Percentiles rank a stretch among this genome's conserved stretches.
These are phyloP conservation scores for Trichosporon inkin DNA, from an alignment of 1,284 basidiomycete genomes.

Conservation along the genomic window DNA sequence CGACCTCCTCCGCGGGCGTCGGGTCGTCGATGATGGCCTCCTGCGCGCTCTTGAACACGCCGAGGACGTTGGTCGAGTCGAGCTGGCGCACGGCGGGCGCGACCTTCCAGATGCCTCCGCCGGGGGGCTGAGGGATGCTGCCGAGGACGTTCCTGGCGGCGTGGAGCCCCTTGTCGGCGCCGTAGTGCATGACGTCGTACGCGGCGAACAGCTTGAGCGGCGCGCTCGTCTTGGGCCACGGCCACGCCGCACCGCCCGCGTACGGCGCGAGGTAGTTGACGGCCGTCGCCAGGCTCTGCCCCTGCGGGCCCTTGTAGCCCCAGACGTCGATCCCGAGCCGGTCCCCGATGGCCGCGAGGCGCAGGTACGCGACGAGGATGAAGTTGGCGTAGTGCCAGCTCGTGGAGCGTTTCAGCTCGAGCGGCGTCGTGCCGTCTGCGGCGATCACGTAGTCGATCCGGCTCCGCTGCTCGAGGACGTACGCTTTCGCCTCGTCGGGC, in stretches of 20 bases:
- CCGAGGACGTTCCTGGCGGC: not conserved
- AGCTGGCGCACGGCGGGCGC: conserved; percentile 13
- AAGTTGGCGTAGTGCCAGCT: conserved; percentile 18
- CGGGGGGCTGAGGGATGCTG: conserved; percentile 9
- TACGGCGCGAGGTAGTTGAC: conserved; percentile 12
- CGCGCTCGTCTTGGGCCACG: not conserved
- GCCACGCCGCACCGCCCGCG: conserved; percentile 12
- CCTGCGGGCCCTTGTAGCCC: conserved; percentile 16
- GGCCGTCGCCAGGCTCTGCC: conserved; percentile 9
- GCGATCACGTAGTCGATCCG: conserved; percentile 12
- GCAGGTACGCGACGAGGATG: conserved; percentile 15
- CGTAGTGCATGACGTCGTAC: conserved; percentile 14
- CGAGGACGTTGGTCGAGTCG: conserved; percentile 10
- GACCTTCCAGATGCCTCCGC: conserved; percentile 11
- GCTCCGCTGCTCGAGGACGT: not conserved
- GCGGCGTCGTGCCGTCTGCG: conserved; percentile 12
- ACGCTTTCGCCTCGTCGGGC: not conserved
- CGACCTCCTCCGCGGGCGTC: not conserved
- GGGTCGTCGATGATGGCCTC: conserved; percentile 1
- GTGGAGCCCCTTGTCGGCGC: conserved; percentile 15
- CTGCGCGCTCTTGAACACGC: not conserved
- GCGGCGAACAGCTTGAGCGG: conserved; percentile 6
- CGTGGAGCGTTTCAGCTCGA: conserved; percentile 12
- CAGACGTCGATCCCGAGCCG: conserved; percentile 14
- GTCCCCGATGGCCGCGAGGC: conserved; percentile 11